Evolutionary conservation across 2,329 filamentous ascomycete genomes (phyloP).

Genomic region (Podosphaera xanthii): DNA sequence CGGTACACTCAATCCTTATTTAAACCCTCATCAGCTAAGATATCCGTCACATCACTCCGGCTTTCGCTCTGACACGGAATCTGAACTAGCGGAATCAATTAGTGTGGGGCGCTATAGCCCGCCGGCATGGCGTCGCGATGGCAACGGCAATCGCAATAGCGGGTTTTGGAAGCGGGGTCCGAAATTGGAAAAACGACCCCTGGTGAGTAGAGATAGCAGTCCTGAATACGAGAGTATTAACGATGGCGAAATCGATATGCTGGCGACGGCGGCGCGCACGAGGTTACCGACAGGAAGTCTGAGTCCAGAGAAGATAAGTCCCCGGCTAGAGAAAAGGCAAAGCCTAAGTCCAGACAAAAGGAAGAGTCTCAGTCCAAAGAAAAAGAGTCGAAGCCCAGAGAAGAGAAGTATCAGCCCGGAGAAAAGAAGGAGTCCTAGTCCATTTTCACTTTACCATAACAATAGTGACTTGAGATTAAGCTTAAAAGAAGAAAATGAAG

Average conservation of each 20-base stretch:
- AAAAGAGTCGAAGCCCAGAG: no score
- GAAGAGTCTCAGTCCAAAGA: constrained; percentile 7
- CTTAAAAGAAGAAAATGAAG: neutral
- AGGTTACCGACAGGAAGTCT: constrained; percentile 26
- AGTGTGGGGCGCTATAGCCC: constrained; percentile 36
- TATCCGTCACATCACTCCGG: constrained; percentile 36
- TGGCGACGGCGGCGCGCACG: constrained; percentile 12
- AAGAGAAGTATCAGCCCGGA: neutral
- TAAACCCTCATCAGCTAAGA: constrained; percentile 20
- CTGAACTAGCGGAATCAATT: constrained; percentile 21
- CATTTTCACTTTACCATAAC: neutral
- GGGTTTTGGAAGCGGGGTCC: constrained; percentile 25
- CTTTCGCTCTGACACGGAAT: constrained; percentile 29
- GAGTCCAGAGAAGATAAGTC: constrained; percentile 27
- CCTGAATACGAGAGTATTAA: constrained; percentile 35
- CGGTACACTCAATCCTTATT: constrained; percentile 4
- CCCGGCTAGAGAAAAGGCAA: constrained; percentile 11
- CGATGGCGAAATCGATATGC: constrained; percentile 18
- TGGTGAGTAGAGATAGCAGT: constrained; percentile 31
- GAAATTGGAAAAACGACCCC: constrained; percentile 30
- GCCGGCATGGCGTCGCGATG: constrained; percentile 33
- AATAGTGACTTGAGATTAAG: neutral
- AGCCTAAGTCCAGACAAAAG: constrained; percentile 27
- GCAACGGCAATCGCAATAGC: constrained; percentile 20
- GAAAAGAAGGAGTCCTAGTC: neutral